phyloP scores from a whole-genome alignment of 768 basidiomycete genomes.

The Russula sp. region DNA sequence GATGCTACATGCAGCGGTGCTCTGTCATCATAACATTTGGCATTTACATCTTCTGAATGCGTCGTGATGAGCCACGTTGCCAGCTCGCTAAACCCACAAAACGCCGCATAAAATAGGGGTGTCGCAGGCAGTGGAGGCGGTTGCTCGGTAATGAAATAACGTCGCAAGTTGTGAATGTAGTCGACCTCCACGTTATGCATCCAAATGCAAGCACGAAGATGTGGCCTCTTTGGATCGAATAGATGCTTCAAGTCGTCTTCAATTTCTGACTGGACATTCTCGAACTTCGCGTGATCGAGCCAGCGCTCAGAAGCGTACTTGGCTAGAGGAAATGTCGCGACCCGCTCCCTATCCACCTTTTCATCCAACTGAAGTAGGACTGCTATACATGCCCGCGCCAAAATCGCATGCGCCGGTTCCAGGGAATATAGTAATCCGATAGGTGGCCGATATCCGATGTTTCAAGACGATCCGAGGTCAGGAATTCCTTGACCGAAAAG shows the following conservation, averaged over 20 bases:
- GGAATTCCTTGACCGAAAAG: background rate
- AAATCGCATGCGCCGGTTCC: background rate
- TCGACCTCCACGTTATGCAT: background rate
- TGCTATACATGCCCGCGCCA: background rate
- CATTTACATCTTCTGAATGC: background rate
- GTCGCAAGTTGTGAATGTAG: no score
- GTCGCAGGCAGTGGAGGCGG: background rate
- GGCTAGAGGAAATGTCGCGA: background rate
- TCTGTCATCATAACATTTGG: no score
- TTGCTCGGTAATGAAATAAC: no score
- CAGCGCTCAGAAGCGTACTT: background rate
- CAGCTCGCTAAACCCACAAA: background rate
- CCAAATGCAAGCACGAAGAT: background rate
- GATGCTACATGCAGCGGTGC: background rate
- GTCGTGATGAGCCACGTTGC: background rate
- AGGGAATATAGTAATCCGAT: background rate
- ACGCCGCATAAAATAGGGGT: background rate
- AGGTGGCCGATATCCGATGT: background rate
- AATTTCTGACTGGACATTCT: no score
- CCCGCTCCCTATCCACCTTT: background rate
- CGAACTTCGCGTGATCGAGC: no score
- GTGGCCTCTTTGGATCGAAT: background rate
- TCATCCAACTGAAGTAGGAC: constrained; percentile 1
- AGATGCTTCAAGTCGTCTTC: background rate
- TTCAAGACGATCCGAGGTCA: background rate